phyloP scores from a whole-genome alignment of 1,284 basidiomycete genomes.

The Austroboletus novae-zelandiae region DNA sequence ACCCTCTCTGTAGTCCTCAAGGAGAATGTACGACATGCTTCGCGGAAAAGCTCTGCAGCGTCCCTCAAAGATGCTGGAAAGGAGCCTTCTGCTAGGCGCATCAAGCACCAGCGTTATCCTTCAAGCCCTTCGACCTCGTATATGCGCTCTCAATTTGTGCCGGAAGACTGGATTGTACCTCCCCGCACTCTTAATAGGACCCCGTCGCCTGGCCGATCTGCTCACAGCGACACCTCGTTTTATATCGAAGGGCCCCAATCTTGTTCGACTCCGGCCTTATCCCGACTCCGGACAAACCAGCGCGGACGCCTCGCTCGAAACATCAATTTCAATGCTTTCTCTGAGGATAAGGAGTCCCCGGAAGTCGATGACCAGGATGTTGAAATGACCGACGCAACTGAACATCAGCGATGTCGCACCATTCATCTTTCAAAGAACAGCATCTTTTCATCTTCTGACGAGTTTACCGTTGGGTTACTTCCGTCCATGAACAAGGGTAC shows the following conservation, averaged over 20 bases:
- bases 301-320: background rate
- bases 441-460: slow-evolving; percentile 31
- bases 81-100: slow-evolving; percentile 1
- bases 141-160: slow-evolving; percentile 25
- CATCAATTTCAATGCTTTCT: background rate
- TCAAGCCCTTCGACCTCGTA: slow-evolving; percentile 26
- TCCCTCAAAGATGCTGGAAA: slow-evolving; percentile 17
- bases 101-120: slow-evolving; percentile 18
- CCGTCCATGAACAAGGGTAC: background rate
- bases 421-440: slow-evolving; percentile 27
- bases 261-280: slow-evolving; percentile 22
- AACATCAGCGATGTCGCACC: slow-evolving; percentile 6
- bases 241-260: slow-evolving; percentile 20
- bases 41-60: slow-evolving; percentile 17
- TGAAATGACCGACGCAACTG: slow-evolving; percentile 18
- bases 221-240: slow-evolving; percentile 14
- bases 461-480: slow-evolving; percentile 20
- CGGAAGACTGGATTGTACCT: slow-evolving; percentile 12
- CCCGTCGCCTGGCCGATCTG: slow-evolving; percentile 2
- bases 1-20: slow-evolving; percentile 19
- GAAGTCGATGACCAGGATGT: slow-evolving; percentile 5
- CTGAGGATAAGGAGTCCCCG: background rate
- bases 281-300: slow-evolving; percentile 3
- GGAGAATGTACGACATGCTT: slow-evolving; percentile 15
- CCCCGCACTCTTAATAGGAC: background rate